A percentile compares a stretch with the other conserved stretches of the same genome.
phyloP scores from a whole-genome alignment of 192 early-diverging fungal genomes.

The Allomyces arbusculus region DNA sequence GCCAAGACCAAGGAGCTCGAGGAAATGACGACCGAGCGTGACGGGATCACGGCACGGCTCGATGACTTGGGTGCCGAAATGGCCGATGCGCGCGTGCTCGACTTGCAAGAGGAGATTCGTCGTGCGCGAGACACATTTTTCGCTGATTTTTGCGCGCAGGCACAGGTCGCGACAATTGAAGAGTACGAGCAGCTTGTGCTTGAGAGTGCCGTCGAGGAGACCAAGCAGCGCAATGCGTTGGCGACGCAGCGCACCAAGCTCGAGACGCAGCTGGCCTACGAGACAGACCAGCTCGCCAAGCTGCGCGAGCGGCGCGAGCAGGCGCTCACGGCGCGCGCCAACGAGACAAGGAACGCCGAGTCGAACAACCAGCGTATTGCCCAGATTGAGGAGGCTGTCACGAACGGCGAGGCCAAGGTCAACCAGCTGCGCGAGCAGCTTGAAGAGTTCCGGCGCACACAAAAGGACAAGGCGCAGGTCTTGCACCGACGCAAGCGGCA shows the following conservation, averaged over 20 bases:
- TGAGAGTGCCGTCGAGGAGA: slow-evolving; percentile 41
- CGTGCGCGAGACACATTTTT: slow-evolving; percentile 49
- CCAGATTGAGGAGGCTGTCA: slow-evolving; percentile 27
- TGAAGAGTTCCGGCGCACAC: slow-evolving; percentile 26
- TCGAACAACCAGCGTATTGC: slow-evolving; percentile 16
- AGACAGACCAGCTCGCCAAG: slow-evolving; percentile 42
- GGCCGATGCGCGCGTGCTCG: slow-evolving; percentile 17
- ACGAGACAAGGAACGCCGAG: slow-evolving; percentile 13
- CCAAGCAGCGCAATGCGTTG: slow-evolving; percentile 56
- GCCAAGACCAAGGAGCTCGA: slow-evolving; percentile 4
- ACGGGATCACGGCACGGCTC: slow-evolving; percentile 9
- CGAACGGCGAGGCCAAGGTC: slow-evolving; percentile 16
- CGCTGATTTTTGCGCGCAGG: slow-evolving; percentile 48
- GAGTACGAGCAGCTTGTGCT: slow-evolving; percentile 69
- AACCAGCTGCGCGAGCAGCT: slow-evolving; percentile 25
- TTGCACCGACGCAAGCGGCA: slow-evolving; percentile 29
- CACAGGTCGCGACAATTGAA: slow-evolving; percentile 55
- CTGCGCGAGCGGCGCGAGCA: slow-evolving; percentile 24
- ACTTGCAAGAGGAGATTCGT: slow-evolving; percentile 20
- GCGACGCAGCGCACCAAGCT: slow-evolving; percentile 55
- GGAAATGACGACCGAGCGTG: slow-evolving; percentile 25
- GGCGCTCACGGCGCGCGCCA: slow-evolving; percentile 15
- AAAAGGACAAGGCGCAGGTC: slow-evolving; percentile 28
- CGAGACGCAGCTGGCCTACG: slow-evolving; percentile 61
- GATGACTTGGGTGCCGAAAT: slow-evolving; percentile 34